A percentile compares a stretch with the other conserved stretches of the same genome.
Evolutionary conservation across 768 basidiomycete species (phyloP).

Genomic region (Tricholomella constricta): DNA sequence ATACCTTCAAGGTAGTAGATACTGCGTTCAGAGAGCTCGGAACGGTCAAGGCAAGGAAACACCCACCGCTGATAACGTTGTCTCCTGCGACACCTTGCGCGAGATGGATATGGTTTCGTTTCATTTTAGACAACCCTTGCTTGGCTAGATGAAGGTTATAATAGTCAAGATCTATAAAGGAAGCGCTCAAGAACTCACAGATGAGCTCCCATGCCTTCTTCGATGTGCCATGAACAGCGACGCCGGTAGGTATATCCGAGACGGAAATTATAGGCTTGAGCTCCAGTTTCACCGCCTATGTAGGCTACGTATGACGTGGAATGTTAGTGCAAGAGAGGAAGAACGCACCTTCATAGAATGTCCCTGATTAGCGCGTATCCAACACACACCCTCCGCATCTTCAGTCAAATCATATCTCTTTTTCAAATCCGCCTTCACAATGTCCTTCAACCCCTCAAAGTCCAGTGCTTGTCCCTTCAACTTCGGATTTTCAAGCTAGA

Average conservation of each 20-base stretch:
- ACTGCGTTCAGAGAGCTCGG: neutral
- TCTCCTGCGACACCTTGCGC: conserved; percentile 74
- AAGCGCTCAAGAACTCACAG: conserved; percentile 39
- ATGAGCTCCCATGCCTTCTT: conserved; percentile 70
- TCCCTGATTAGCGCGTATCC: conserved; percentile 90
- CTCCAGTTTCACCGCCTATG: conserved; percentile 71
- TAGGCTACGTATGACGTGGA: neutral
- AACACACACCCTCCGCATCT: conserved; percentile 67
- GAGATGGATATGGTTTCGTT: conserved; percentile 89
- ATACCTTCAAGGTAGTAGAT: conserved; percentile 56
- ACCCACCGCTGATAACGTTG: conserved; percentile 75
- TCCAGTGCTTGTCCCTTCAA: conserved; percentile 56
- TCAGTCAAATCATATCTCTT: conserved; percentile 59
- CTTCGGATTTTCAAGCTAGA: conserved; percentile 70
- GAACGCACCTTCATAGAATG: conserved; percentile 74
- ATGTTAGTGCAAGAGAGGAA: neutral
- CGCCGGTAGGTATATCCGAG: conserved; percentile 62
- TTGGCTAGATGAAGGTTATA: conserved; percentile 41
- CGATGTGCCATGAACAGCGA: conserved; percentile 85
- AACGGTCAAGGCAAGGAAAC: neutral
- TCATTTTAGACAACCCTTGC: conserved; percentile 82
- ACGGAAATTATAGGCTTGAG: conserved; percentile 57
- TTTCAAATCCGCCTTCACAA: conserved; percentile 71
- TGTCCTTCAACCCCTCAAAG: conserved; percentile 52
- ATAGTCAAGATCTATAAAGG: neutral